These are phyloP conservation scores for Panicum miliaceum DNA, from an alignment of 176 grass and related monocot genomes.

Conservation along the genomic window DNA sequence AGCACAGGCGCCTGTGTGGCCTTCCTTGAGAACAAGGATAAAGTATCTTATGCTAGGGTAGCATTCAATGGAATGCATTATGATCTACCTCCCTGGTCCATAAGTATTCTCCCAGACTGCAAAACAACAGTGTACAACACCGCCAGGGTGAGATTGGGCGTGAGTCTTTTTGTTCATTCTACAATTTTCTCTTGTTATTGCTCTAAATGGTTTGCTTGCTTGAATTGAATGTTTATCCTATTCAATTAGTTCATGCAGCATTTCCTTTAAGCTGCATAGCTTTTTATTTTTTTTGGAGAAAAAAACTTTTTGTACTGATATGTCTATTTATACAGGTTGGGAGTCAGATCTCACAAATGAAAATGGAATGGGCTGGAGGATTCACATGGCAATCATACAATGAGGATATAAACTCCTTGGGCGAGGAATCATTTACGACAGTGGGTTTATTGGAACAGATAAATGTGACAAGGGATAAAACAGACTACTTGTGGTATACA, in stretches of 20 bases:
- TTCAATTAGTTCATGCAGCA: conserved; percentile 22
- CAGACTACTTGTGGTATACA: conserved; percentile 97
- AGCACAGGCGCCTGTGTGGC: conserved; percentile 79
- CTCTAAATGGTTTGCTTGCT: conserved; percentile 27
- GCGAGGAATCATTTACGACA: conserved; percentile 63
- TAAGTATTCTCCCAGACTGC: conserved; percentile 96
- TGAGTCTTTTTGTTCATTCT: conserved; percentile 10
- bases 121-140: conserved; percentile 95
- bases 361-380: conserved; percentile 83
- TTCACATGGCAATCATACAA: conserved; percentile 86
- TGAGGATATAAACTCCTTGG: conserved; percentile 75
- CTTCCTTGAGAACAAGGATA: conserved; percentile 91
- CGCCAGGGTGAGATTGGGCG: conserved; percentile 69
- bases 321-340: conserved; percentile 65
- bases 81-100: conserved; percentile 92
- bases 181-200: neutral
- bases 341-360: conserved; percentile 80
- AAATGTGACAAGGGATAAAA: conserved; percentile 93
- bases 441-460: conserved; percentile 92
- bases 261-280: neutral
- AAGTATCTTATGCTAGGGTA: conserved; percentile 72
- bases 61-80: conserved; percentile 89
- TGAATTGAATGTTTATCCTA: conserved; percentile 3
- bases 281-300: conserved; percentile 16
- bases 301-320: neutral